These are phyloP conservation scores for Setaria viridis DNA, from an alignment of 202 grass and related monocot genomes.

Conservation along the genomic window DNA sequence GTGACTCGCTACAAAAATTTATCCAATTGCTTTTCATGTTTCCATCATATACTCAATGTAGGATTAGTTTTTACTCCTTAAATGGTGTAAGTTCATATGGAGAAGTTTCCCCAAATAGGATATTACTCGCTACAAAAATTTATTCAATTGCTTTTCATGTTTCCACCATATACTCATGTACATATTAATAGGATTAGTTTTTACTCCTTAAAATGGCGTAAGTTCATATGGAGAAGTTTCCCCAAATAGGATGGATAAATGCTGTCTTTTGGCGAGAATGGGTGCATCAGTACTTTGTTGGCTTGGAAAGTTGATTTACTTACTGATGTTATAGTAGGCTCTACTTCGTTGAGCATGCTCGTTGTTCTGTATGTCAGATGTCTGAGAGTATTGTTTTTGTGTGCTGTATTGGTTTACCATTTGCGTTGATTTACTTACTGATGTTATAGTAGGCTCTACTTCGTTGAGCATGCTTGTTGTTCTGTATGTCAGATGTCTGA, in stretches of 20 bases:
- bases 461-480: background rate
- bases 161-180: background rate
- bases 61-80: background rate
- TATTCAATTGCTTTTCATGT: background rate
- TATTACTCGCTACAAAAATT: constrained; percentile 5
- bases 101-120: constrained; percentile 2
- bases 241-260: background rate
- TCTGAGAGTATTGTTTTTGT: background rate
- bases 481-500: background rate
- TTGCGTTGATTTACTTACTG: background rate
- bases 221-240: constrained; percentile 12
- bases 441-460: background rate
- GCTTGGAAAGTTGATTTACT: background rate
- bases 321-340: background rate
- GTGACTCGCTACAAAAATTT: background rate
- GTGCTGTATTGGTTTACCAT: background rate
- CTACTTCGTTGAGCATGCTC: background rate
- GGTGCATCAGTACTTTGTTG: background rate
- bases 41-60: background rate
- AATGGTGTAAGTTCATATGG: background rate
- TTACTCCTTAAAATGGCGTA: background rate
- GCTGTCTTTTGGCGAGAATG: background rate
- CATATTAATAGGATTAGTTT: too few species aligned
- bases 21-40: background rate
- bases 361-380: background rate